Evolutionary conservation across 208 protist genomes (phyloP).

Genomic region (Acanthamoeba sp.): DNA sequence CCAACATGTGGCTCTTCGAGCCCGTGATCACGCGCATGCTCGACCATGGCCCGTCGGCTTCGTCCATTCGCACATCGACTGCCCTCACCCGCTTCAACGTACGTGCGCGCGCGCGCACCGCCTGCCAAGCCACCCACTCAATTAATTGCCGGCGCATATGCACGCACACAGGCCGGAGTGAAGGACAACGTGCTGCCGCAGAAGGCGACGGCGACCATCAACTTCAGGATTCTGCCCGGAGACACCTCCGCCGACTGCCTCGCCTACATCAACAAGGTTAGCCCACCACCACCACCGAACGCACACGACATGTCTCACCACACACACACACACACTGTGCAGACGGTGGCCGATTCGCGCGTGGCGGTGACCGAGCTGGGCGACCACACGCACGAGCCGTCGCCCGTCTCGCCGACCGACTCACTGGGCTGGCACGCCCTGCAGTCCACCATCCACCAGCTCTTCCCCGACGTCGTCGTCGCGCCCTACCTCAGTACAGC

Average conservation of each 20-base stretch:
- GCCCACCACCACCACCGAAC: not conserved
- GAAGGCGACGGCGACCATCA: constrained; percentile 75
- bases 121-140: no score
- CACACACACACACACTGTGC: not conserved
- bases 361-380: constrained; percentile 32
- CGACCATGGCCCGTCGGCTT: not conserved
- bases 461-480: constrained; percentile 16
- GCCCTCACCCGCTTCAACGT: constrained; percentile 51
- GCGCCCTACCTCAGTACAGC: constrained; percentile 26
- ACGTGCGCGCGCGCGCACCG: no score
- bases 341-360: constrained; percentile 69
- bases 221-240: constrained; percentile 75
- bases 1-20: constrained; percentile 1
- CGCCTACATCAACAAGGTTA: not conserved
- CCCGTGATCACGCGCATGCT: not conserved
- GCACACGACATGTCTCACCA: not conserved
- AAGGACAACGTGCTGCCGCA: constrained; percentile 76
- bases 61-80: not conserved
- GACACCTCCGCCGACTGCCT: constrained; percentile 23
- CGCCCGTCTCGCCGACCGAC: constrained; percentile 2
- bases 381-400: constrained; percentile 55
- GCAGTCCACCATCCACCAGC: not conserved
- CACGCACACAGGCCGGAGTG: constrained; percentile 36
- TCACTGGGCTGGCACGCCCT: not conserved
- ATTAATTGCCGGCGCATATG: not conserved